phyloP scores from a whole-genome alignment of 495 filamentous ascomycete genomes.

The Venustampulla echinocandica region DNA sequence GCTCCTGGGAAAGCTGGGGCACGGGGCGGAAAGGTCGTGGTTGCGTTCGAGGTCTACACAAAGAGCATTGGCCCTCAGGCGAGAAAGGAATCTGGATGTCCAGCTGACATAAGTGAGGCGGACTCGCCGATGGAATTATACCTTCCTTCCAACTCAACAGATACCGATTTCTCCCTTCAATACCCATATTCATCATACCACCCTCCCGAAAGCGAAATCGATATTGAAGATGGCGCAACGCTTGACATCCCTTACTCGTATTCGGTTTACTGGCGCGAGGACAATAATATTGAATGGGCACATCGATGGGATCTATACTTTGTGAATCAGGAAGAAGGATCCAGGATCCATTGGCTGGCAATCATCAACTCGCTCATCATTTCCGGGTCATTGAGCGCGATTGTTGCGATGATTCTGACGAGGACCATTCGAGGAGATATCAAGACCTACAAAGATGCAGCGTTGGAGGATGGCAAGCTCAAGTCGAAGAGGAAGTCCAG shows the following conservation, averaged over 20 bases:
- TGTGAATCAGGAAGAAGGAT: slow-evolving; percentile 79
- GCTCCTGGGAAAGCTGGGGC: slow-evolving; percentile 60
- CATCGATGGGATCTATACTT: slow-evolving; percentile 92
- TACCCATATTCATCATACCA: slow-evolving; percentile 53
- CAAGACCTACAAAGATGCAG: slow-evolving; percentile 53
- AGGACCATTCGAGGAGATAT: slow-evolving; percentile 78
- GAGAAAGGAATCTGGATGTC: slow-evolving; percentile 53
- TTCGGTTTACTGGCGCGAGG: slow-evolving; percentile 87
- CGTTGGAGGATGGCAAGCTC: slow-evolving; percentile 59
- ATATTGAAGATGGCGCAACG: slow-evolving; percentile 56
- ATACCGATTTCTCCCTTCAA: slow-evolving; percentile 43
- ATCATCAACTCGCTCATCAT: slow-evolving; percentile 90
- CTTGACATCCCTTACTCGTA: slow-evolving; percentile 84
- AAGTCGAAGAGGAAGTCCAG: slow-evolving; percentile 38
- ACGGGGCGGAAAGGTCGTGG: slow-evolving; percentile 71
- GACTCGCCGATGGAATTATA: slow-evolving; percentile 59
- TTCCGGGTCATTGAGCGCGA: slow-evolving; percentile 68
- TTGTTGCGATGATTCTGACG: slow-evolving; percentile 78
- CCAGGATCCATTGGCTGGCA: slow-evolving; percentile 83
- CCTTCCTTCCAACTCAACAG: slow-evolving; percentile 48
- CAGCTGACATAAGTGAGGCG: slow-evolving; percentile 52
- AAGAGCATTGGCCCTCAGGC: slow-evolving; percentile 67
- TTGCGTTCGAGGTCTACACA: slow-evolving; percentile 88
- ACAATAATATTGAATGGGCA: slow-evolving; percentile 72
- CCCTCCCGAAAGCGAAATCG: slow-evolving; percentile 36